These are phyloP conservation scores for Apiotrichum porosum DNA, from an alignment of 1,284 basidiomycete genomes.

Conservation along the genomic window DNA sequence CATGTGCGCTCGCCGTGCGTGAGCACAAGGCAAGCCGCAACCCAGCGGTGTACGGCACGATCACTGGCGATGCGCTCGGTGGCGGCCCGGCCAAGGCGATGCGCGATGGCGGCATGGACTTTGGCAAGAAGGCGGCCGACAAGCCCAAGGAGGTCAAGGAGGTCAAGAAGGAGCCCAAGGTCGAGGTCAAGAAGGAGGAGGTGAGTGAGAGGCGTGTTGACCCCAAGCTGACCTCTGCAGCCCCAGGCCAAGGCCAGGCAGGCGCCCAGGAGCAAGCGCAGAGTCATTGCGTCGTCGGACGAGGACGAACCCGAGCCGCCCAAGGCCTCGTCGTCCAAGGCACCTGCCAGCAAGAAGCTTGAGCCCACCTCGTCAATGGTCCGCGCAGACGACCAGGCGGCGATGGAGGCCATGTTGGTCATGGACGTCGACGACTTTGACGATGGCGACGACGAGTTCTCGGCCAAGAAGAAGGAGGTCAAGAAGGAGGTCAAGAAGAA, in stretches of 20 bases:
- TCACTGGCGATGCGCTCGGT: conserved; percentile 29
- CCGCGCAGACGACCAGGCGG: conserved; percentile 35
- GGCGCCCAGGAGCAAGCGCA: conserved; percentile 18
- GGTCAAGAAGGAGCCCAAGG: conserved; percentile 7
- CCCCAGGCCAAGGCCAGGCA: not conserved
- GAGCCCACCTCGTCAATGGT: conserved; percentile 36
- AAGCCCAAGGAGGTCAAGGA: conserved; percentile 9
- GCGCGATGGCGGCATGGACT: conserved; percentile 30
- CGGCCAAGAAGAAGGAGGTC: not conserved
- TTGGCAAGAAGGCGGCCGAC: conserved; percentile 5
- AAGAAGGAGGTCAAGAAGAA: conserved; percentile 1
- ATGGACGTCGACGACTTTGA: conserved; percentile 41
- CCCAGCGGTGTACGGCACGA: conserved; percentile 31
- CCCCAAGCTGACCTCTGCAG: not conserved
- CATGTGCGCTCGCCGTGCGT: conserved; percentile 23
- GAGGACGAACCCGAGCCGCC: conserved; percentile 22
- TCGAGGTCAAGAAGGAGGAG: conserved; percentile 9
- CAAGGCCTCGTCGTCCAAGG: not conserved
- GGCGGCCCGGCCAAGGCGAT: conserved; percentile 8
- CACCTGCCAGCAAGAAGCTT: conserved; percentile 7
- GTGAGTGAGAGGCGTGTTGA: not conserved
- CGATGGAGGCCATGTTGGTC: conserved; percentile 45
- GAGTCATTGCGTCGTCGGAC: conserved; percentile 33
- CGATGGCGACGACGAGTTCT: conserved; percentile 1
- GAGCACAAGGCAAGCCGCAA: conserved; percentile 22